These are phyloP conservation scores for Hirsutella thompsonii DNA, from an alignment of 2,329 filamentous ascomycete genomes.

Conservation along the genomic window DNA sequence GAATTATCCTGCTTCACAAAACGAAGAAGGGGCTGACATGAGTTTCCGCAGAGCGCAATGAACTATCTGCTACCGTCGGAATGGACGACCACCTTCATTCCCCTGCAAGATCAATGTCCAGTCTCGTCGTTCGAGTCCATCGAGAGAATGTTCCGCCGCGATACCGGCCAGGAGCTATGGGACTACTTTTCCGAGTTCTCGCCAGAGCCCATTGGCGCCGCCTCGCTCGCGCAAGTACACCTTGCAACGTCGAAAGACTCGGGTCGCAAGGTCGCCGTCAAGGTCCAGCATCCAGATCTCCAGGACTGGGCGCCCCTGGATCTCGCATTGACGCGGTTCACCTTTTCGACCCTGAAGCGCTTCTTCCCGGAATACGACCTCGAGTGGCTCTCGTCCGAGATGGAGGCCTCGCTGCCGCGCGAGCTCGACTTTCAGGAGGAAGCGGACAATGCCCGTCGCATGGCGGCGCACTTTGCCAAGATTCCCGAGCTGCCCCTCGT, in stretches of 20 bases:
- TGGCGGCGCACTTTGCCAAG: constrained; percentile 67
- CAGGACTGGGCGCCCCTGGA: constrained; percentile 87
- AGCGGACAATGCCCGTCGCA: constrained; percentile 68
- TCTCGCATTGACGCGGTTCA: constrained; percentile 73
- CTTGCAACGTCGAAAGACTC: constrained; percentile 70
- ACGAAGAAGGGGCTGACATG: constrained; percentile 9
- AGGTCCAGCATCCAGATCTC: constrained; percentile 84
- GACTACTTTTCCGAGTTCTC: constrained; percentile 84
- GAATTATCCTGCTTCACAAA: neutral
- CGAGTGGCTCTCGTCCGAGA: constrained; percentile 88
- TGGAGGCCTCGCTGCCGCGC: constrained; percentile 80
- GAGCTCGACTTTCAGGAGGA: constrained; percentile 86
- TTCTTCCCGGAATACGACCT: constrained; percentile 98
- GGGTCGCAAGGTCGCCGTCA: constrained; percentile 83
- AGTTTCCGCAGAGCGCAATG: constrained; percentile 61
- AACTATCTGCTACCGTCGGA: constrained; percentile 84
- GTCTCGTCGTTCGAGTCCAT: constrained; percentile 83
- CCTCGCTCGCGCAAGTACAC: constrained; percentile 90
- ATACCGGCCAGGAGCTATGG: constrained; percentile 67
- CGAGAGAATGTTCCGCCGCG: constrained; percentile 69
- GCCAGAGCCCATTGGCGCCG: constrained; percentile 70
- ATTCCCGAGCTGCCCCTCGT: constrained; percentile 68
- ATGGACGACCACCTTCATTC: constrained; percentile 93
- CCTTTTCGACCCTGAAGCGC: constrained; percentile 76
- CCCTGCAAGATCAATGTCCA: constrained; percentile 89